Evolutionary conservation across 2,329 filamentous ascomycete genomes (phyloP).

Genomic region (Trichoderma gracile): DNA sequence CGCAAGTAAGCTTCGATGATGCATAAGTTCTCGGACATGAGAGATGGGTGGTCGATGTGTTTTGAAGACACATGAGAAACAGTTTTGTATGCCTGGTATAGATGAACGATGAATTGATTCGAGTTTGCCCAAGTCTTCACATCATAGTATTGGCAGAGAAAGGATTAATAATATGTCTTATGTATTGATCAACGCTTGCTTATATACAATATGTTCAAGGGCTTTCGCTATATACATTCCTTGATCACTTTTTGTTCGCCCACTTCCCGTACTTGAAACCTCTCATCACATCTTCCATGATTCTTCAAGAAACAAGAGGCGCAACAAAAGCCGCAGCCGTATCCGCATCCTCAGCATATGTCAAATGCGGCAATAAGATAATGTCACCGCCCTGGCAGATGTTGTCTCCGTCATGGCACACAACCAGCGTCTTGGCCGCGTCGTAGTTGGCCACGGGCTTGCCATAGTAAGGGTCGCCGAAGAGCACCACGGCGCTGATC

Average conservation of each 20-base stretch:
- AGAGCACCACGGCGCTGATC: constrained; percentile 37
- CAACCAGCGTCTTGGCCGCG: constrained; percentile 28
- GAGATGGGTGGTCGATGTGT: background rate
- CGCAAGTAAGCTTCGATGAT: background rate
- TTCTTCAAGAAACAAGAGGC: background rate
- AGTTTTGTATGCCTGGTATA: background rate
- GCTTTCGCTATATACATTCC: constrained; percentile 5
- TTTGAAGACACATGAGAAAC: background rate
- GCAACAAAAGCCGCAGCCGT: constrained; percentile 31
- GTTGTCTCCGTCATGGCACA: constrained; percentile 36
- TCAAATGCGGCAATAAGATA: constrained; percentile 34
- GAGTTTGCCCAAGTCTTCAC: background rate
- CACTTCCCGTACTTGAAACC: background rate
- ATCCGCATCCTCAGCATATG: constrained; percentile 33
- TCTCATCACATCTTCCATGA: background rate
- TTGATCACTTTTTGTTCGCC: background rate
- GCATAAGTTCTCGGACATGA: too few relatives aligned
- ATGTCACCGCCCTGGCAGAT: constrained; percentile 36
- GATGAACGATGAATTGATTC: background rate
- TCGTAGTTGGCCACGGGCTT: constrained; percentile 31
- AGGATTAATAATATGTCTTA: background rate
- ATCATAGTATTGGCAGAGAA: background rate
- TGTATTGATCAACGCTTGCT: background rate
- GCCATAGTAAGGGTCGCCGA: constrained; percentile 36
- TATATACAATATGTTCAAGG: constrained; percentile 13